Base-by-base conservation (phyloP, 192 early-diverging fungal genomes). In the Backusella liffmaniae region DNA sequence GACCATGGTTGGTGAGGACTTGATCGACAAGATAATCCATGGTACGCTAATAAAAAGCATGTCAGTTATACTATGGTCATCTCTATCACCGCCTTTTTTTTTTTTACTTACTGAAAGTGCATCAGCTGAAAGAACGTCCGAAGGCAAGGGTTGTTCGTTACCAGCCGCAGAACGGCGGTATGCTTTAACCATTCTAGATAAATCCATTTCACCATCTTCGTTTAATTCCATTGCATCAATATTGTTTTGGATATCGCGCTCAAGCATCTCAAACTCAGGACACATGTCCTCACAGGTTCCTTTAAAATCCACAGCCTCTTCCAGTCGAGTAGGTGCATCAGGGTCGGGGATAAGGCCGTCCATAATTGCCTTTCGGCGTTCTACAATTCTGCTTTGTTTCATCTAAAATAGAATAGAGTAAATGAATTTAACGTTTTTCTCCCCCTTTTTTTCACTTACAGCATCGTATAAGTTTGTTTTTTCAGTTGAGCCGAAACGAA, bases 221-320 rank as follows among this genome's bases (percentile, higher is more conserved):
- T 81, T 65, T 70, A 85, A 92, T 77, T 98, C 96, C 72, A 94
- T 90, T 26, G 80, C 76, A 72, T 91, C 90, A 41, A 97, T 73
- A 51, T 83, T 87, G 71, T 94, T 90, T 62, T 93, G 92, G 62
- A 89, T 88, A 67, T 95, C 92, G 34, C 96, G 87, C 72, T 97
- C 95, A 65, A 93, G 85, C 16, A 93, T 86, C 82, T 98, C 96
- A 77, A 90, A 96, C 75, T 90, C 90, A 0, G 96, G 94, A 81
- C 96, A 96, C 95, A 97, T 98, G 32, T 92, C 90, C 76, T 80
- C 75, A 69, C 96, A 98, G 1, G 94, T 93, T 12, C 94, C 96
- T 18, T 90, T 80, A 67, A 98, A 88, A 7, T 80, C 73, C 26
- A 90, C 83, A 1, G 95, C 95, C 34, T 94, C 90, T 36, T 88